Evolutionary conservation across 2,329 filamentous ascomycete species (phyloP), one percentile per base, ranked within the genome.

Genomic region (Cordyceps fumosorosea): DNA sequence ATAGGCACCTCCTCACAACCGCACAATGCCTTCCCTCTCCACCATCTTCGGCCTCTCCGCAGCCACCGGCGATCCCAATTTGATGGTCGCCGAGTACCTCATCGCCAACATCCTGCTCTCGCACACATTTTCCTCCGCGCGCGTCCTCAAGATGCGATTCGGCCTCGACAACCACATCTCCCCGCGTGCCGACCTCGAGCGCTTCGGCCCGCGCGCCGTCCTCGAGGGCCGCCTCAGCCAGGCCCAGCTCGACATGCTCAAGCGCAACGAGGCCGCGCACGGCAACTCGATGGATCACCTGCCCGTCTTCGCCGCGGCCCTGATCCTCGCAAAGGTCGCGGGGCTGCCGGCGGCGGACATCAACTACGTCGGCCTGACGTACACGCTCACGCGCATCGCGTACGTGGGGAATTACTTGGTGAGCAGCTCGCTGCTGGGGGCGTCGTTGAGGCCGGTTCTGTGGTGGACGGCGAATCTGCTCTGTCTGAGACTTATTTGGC

Each of bases 241-340:
- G 60, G 1, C 12, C 29, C 60, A 56, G 22, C 60, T 62, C 14
- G 52, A 62, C 44, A 56, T 56, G 60, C 47, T 62, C 0, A 16
- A 34, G 53, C 60, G 60, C 45, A 62, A 57, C 37, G 60, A 62
- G 20, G 16, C 60, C 1, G 54, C 60, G 5, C 60, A 62, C n/a
- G 34, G 16, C 22, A 62, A 57, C 60, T 62, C 54, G 22, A 52
- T 57, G 60, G 60, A 62, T 8, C 54, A 62, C 47, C 56, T 62
- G 24, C 54, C 60, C 53, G 24, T 62, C 34, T 52, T 62, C 7
- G 60, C 53, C 29, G 42, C 54, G 10, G 53, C 60, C 5, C 34
- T 62, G 34, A 40, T 57, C 12, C 54, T 62, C 14, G 60, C 53
- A 22, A 56, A 57, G 45, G 5, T 62, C 8, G 60, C 60, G 1